Evolutionary conservation across 2,329 filamentous ascomycete species (phyloP), one percentile per base, ranked within the genome.

Genomic region (Colletotrichum sidae): DNA sequence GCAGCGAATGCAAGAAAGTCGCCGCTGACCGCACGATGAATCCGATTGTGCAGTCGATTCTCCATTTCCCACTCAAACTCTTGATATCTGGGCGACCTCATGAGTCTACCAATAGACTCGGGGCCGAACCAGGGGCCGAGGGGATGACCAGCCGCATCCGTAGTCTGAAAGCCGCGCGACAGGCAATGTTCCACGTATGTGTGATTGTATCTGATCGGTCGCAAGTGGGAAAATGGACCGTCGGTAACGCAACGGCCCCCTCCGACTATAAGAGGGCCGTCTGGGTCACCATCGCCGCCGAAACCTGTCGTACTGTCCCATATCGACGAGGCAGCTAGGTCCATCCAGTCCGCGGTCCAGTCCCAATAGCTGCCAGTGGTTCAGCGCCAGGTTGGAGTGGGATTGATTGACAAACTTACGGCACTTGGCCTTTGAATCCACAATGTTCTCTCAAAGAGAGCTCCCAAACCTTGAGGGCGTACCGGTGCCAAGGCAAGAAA

Each of bases 401-500:
- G 17, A 17, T 17, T 17, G 17, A 17, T 17, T 17, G 17, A 17
- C 17, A 17, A 17, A 17, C 17, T 3, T 77, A 76, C n/a, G 52
- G 52, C 10, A 54, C 15, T 7, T 17, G 25, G 39, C 52, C 44
- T 17, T 17, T 55, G 65, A 38, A 41, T 52, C 34, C 51, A 38
- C 8, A 54, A 33, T 17, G 75, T 12, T 71, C 58, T 25, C 67
- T 50, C 5, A 79, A 70, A 4, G 70, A 67, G 8, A 60, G 52
- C 49, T 77, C 70, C 58, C 75, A 78, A n/a, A 74, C 51, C 47
- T 74, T 69, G 17, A 75, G 62, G 54, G 76, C 75, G 53, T 74
- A 76, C 11, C 76, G 67, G 57, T 79, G 76, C 76, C 76, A 78
- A 0, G 73, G 67, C 4, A 78, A 71, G 67, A 78, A 78, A 4